Conservation (phyloP, 2,329 filamentous ascomycete species). For the Fusarium tricinctum region DNA sequence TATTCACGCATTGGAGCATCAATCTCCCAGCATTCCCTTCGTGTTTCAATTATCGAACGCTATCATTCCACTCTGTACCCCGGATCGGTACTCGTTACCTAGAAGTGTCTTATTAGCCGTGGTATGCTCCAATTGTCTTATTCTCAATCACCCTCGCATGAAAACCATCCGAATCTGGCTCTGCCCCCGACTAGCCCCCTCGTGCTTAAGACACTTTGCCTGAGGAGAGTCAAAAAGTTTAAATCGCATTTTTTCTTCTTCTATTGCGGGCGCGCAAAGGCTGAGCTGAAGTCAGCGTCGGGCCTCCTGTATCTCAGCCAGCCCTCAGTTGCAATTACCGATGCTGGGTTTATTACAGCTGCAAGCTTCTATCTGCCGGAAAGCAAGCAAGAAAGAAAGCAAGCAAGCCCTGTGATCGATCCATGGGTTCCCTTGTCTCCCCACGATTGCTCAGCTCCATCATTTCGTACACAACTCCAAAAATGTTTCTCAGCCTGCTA, state of each 20-base stretch:
- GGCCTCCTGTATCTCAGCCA: not conserved
- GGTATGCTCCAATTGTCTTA: constrained; percentile 48
- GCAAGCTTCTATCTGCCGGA: constrained; percentile 26
- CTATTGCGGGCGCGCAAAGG: constrained; percentile 3
- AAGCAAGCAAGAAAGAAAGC: not conserved
- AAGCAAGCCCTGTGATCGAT: constrained; percentile 21
- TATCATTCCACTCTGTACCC: constrained; percentile 42
- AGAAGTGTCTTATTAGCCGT: constrained; percentile 48
- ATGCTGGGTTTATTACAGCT: constrained; percentile 17
- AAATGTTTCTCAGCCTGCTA: constrained; percentile 21
- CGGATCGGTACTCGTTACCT: constrained; percentile 40
- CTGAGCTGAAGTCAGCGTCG: constrained; percentile 44
- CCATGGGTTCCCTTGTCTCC: constrained; percentile 42
- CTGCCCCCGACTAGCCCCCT: constrained; percentile 39
- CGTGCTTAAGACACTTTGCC: constrained; percentile 38
- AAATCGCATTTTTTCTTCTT: constrained; percentile 38
- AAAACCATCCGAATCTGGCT: constrained; percentile 43
- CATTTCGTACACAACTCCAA: constrained; percentile 19
- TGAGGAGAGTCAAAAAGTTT: constrained; percentile 10
- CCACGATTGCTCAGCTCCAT: constrained; percentile 39
- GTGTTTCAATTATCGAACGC: constrained; percentile 47
- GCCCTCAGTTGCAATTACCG: not conserved
- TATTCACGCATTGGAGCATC: constrained; percentile 30
- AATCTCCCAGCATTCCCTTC: constrained; percentile 47
- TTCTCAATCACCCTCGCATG: constrained; percentile 38